These are phyloP conservation scores for Chlamydomonas incerta DNA, from an alignment of 139 green algal species.

Conservation along the genomic window DNA sequence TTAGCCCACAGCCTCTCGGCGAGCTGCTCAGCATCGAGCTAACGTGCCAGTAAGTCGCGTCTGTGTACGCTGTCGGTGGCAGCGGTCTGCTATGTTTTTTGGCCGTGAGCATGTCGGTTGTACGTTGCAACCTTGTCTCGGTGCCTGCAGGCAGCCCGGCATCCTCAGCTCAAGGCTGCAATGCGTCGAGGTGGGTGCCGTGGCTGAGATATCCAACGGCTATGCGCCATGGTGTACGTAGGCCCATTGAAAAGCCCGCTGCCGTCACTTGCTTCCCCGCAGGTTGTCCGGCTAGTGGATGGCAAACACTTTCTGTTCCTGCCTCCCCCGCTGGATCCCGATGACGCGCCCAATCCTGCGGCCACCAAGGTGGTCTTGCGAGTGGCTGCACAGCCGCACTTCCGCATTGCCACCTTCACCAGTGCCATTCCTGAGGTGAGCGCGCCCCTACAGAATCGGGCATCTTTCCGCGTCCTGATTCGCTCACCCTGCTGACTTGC, in stretches of 20 bases:
- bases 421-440: constrained; percentile 2
- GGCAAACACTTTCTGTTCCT: constrained; percentile 44
- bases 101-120: too few relatives aligned
- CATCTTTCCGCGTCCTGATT: too few relatives aligned
- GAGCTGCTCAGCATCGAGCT: constrained; percentile 21
- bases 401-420: constrained; percentile 42
- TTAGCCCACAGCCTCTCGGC: not conserved
- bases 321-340: not conserved
- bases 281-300: constrained; percentile 37
- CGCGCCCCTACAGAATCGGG: too few relatives aligned
- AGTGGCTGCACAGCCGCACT: constrained; percentile 10
- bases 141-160: constrained; percentile 7
- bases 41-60: constrained; percentile 12
- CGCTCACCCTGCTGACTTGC: too few relatives aligned
- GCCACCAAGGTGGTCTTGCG: constrained; percentile 3
- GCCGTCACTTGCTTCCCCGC: not conserved
- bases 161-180: constrained; percentile 38
- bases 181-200: constrained; percentile 30
- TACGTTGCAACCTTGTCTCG: too few relatives aligned
- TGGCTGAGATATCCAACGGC: too few relatives aligned
- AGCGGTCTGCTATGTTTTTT: too few relatives aligned
- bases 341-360: not conserved
- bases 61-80: too few relatives aligned
- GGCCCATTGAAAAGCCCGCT: not conserved
- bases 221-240: too few relatives aligned